phyloP scores from a whole-genome alignment of 192 early-diverging fungal species.

The Backusella circina region DNA sequence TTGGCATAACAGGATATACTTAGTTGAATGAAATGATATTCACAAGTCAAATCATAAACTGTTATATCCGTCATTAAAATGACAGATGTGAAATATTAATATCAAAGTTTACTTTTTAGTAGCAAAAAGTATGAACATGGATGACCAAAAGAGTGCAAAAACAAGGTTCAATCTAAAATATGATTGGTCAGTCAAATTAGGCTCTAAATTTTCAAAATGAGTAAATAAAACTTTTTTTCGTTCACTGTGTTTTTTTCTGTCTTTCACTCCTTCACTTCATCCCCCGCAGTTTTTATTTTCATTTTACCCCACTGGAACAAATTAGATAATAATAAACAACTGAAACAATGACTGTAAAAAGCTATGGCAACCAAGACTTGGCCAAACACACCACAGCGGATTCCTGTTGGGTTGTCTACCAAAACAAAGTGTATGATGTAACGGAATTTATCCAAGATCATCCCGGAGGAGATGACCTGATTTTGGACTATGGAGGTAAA shows the following conservation, averaged over 20 bases:
- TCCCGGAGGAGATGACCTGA: constrained; percentile 88
- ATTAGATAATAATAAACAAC: background rate
- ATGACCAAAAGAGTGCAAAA: background rate
- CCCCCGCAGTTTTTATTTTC: background rate
- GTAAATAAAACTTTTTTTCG: background rate
- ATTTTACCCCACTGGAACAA: background rate
- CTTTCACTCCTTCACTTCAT: background rate
- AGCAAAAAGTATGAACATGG: background rate
- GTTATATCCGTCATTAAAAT: background rate
- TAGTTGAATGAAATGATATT: background rate
- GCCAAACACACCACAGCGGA: constrained; percentile 62
- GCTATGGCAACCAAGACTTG: constrained; percentile 27
- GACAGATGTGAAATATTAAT: background rate
- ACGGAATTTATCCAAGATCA: constrained; percentile 87
- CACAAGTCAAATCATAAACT: background rate
- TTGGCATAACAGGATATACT: background rate
- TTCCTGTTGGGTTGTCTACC: constrained; percentile 81
- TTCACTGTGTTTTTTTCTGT: background rate
- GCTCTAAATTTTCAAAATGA: background rate
- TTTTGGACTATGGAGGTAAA: constrained; percentile 84
- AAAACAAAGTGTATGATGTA: constrained; percentile 84
- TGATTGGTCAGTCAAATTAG: background rate
- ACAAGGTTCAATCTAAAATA: background rate
- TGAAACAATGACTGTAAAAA: constrained; percentile 1
- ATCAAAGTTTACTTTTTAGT: background rate